phyloP scores from a whole-genome alignment of 2,329 filamentous ascomycete genomes.

The Colletotrichum paranaense region DNA sequence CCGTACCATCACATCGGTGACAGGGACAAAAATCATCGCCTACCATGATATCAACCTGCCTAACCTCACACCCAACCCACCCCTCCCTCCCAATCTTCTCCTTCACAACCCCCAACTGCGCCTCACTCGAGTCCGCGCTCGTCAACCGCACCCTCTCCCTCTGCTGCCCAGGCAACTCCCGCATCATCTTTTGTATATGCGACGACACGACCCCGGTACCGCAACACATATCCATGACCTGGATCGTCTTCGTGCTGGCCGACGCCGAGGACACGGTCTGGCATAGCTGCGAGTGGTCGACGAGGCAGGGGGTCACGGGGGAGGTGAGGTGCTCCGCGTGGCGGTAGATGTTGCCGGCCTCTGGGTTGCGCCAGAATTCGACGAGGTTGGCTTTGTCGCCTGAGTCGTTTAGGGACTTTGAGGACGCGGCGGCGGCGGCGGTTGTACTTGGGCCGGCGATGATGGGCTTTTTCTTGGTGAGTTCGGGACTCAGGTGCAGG shows the following conservation, averaged over 20 bases:
- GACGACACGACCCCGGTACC: constrained; percentile 15
- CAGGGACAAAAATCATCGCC: neutral
- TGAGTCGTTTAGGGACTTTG: neutral
- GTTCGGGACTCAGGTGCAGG: neutral
- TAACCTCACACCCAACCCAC: neutral
- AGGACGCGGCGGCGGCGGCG: neutral
- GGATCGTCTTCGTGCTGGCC: neutral
- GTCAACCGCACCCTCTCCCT: neutral
- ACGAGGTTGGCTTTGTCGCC: constrained; percentile 1
- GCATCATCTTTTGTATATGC: constrained; percentile 9
- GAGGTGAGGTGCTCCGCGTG: constrained; percentile 5
- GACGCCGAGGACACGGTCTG: neutral
- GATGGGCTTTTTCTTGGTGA: neutral
- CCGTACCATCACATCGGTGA: too few species aligned
- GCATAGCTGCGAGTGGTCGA: neutral
- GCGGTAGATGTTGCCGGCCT: constrained; percentile 4
- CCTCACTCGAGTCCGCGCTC: constrained; percentile 13
- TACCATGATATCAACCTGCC: constrained; percentile 4
- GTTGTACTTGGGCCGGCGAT: neutral
- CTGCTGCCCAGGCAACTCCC: neutral
- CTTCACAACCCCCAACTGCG: constrained; percentile 3
- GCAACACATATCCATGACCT: constrained; percentile 19
- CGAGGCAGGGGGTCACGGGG: neutral
- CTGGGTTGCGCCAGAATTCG: constrained; percentile 6
- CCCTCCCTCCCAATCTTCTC: neutral